Evolutionary conservation across 768 basidiomycete species (phyloP), one percentile per base, ranked within the genome.

Genomic region (Boletus rubroflammeus): DNA sequence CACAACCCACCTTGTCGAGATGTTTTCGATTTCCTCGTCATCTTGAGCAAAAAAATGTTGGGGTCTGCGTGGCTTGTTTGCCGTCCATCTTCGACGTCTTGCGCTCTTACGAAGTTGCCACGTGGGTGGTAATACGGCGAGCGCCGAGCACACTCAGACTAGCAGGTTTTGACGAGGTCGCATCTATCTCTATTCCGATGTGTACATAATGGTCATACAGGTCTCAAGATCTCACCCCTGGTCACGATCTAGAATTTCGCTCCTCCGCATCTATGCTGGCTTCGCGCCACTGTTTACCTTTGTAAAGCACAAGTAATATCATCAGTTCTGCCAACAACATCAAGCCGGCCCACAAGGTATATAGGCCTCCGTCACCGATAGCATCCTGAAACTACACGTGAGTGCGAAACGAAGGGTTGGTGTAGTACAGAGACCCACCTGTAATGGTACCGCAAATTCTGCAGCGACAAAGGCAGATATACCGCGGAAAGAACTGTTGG

Each of bases 301-400:
- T 83, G 73, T 75, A 75, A 55, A 79, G 75, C 0, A 88, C 82
- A 3, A 90, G 71, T 9, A 88, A 59, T 29, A 88, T 75, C 38
- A 88, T 73, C 10, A 77, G 50, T 36, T 82, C 80, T 11, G 77
- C 76, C 10, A 86, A 36, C 1, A 80, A 56, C 67, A 90, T 70
- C 8, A 93, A 34, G 0, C 81, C 78, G 0, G 77, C 76, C 74
- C 81, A 88, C 4, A 93, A 69, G 0, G 86, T 86, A 63, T 92
- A 94, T 49, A 88, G 73, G 61, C 92, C 80, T 63, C 90, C 91
- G 58, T 93, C 92, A 0, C 91, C 91, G 19, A 93, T 78, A 2
- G 80, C 73, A 54, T 86, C 78, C 80, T 90, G 59, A 6, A 6
- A 55, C 11, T 19, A 17, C n/a, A 36, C 1, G 21, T 55, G 35